phyloP scores from a whole-genome alignment of 257 asterid genomes.

The Solanum phureja region DNA sequence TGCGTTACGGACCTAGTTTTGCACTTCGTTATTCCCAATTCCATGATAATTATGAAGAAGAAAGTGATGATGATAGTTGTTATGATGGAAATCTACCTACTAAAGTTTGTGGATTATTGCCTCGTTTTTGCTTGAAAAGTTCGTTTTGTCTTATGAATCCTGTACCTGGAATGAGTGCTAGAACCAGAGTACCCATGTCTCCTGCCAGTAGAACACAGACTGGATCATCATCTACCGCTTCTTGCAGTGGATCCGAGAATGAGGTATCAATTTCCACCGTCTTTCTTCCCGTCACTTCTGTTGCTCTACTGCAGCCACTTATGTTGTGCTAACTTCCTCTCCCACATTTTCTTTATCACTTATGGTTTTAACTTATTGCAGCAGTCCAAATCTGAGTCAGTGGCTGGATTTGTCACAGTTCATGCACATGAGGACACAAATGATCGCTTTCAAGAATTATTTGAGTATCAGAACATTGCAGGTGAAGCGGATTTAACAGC shows the following conservation, averaged over 20 bases:
- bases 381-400: slow-evolving; percentile 35
- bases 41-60: slow-evolving; percentile 34
- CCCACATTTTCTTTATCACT: background rate
- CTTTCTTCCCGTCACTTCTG: background rate
- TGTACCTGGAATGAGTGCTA: slow-evolving; percentile 50
- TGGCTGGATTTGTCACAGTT: slow-evolving; percentile 19
- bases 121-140: slow-evolving; percentile 59
- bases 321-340: background rate
- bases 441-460: slow-evolving; percentile 34
- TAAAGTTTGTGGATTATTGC: slow-evolving; percentile 63
- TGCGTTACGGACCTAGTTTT: slow-evolving; percentile 83
- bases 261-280: slow-evolving; percentile 36
- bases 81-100: slow-evolving; percentile 18
- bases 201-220: slow-evolving; percentile 33
- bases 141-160: slow-evolving; percentile 44
- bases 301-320: background rate
- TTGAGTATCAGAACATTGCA: slow-evolving; percentile 22
- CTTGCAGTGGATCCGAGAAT: slow-evolving; percentile 30
- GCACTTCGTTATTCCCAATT: slow-evolving; percentile 32
- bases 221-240: slow-evolving; percentile 29
- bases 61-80: slow-evolving; percentile 45
- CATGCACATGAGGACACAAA: slow-evolving; percentile 13
- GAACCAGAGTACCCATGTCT: slow-evolving; percentile 39
- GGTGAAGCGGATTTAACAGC: slow-evolving; percentile 14
- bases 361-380: slow-evolving; percentile 4